A percentile compares a stretch with the other conserved stretches of the same genome.
These are phyloP conservation scores for Tulasnella sp. DNA, from an alignment of 768 basidiomycete species.

Conservation along the genomic window DNA sequence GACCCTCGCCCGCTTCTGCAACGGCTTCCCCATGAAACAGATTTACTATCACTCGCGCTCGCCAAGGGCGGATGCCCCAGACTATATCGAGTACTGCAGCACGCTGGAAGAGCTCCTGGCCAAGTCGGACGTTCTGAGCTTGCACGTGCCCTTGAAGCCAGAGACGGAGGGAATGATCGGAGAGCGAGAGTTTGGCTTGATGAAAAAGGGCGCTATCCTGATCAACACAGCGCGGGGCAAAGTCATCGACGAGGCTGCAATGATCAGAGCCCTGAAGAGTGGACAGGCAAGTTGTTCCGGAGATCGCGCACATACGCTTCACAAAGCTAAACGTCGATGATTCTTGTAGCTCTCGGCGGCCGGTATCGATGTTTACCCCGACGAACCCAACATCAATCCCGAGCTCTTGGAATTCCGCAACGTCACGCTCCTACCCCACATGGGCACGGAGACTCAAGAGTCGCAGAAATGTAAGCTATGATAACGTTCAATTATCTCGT, in stretches of 20 bases:
- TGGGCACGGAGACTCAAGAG: conserved; percentile 86
- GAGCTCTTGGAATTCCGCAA: conserved; percentile 75
- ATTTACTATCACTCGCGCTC: conserved; percentile 69
- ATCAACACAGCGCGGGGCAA: conserved; percentile 91
- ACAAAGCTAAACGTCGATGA: neutral
- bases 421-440: conserved; percentile 82
- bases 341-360: conserved; percentile 62
- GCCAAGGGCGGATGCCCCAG: conserved; percentile 54
- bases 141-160: conserved; percentile 74
- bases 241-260: conserved; percentile 79
- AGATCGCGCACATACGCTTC: neutral
- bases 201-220: conserved; percentile 75
- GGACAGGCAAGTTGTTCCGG: conserved; percentile 57
- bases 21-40: conserved; percentile 84
- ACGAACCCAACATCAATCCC: conserved; percentile 78
- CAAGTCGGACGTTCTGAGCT: conserved; percentile 74
- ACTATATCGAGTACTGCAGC: conserved; percentile 71
- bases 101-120: conserved; percentile 57
- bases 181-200: conserved; percentile 65
- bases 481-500: neutral
- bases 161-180: conserved; percentile 73
- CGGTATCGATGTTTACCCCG: conserved; percentile 81
- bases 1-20: conserved; percentile 63
- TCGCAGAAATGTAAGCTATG: conserved; percentile 49
- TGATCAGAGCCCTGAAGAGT: conserved; percentile 79